These are phyloP conservation scores for Taphrina sp. DNA, from an alignment of 1,139 yeast genomes.

Conservation along the genomic window DNA sequence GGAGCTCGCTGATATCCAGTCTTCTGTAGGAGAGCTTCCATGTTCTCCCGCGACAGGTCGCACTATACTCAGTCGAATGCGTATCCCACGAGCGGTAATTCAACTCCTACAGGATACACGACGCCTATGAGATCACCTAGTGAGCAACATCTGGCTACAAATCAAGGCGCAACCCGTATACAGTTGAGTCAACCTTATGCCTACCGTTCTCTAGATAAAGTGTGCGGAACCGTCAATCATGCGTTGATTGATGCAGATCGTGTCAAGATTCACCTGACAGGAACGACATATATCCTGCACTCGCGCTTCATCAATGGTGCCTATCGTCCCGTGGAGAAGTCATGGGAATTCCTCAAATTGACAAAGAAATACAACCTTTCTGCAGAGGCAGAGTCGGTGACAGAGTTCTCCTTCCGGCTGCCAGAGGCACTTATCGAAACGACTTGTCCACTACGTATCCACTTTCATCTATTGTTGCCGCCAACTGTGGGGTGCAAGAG, in stretches of 20 bases:
- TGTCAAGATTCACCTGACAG: conserved; percentile 20
- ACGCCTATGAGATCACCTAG: conserved; percentile 8
- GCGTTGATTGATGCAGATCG: conserved; percentile 6
- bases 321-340: conserved; percentile 23
- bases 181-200: conserved; percentile 21
- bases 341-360: conserved; percentile 25
- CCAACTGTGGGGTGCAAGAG: conserved; percentile 27
- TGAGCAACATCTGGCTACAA: not conserved
- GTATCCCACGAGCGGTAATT: no score
- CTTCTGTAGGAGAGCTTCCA: no score
- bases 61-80: no score
- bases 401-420: conserved; percentile 11
- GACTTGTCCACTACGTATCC: conserved; percentile 20
- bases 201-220: conserved; percentile 28
- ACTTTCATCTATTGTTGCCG: conserved; percentile 20
- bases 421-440: conserved; percentile 30
- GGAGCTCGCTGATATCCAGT: no score
- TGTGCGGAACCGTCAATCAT: conserved; percentile 18
- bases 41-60: no score
- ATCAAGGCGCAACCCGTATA: conserved; percentile 5
- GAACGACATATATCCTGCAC: conserved; percentile 18
- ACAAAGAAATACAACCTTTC: conserved; percentile 14
- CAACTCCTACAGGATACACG: no score
- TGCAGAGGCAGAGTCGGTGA: not conserved
- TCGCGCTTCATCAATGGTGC: conserved; percentile 23